A percentile compares a stretch with the other conserved stretches of the same genome.
phyloP scores from a whole-genome alignment of 768 basidiomycete genomes.

The Leucocoprinus birnbaumii region DNA sequence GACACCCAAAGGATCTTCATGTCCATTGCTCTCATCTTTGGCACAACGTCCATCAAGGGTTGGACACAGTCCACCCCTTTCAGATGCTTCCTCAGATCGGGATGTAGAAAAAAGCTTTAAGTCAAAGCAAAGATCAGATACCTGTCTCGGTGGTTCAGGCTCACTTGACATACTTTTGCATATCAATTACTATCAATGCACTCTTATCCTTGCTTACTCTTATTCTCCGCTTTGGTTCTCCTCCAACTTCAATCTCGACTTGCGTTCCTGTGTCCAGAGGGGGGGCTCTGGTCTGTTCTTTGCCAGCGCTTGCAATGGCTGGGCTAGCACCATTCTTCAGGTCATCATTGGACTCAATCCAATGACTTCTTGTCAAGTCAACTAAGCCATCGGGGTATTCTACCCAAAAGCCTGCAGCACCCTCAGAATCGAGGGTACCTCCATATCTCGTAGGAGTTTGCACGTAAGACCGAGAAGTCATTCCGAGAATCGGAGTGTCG shows the following conservation, averaged over 20 bases:
- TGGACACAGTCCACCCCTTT: conserved; percentile 57
- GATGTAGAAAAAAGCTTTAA: conserved; percentile 61
- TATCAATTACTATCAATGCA: conserved; percentile 65
- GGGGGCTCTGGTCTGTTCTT: conserved; percentile 21
- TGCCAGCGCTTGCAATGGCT: neutral
- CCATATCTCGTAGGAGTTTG: conserved; percentile 49
- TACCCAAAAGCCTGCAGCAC: conserved; percentile 55
- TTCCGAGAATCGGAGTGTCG: conserved; percentile 41
- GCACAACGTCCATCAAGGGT: conserved; percentile 47
- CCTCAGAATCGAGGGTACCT: conserved; percentile 21
- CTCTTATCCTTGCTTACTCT: conserved; percentile 46
- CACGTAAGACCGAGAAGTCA: conserved; percentile 46
- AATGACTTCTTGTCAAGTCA: conserved; percentile 52
- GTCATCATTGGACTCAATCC: conserved; percentile 25
- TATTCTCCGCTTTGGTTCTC: conserved; percentile 37
- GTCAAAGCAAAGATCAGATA: neutral
- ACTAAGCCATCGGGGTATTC: conserved; percentile 66
- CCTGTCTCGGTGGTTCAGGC: neutral
- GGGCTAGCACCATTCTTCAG: too few species aligned
- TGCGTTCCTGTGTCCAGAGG: conserved; percentile 32
- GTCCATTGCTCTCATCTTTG: conserved; percentile 43
- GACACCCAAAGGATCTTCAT: conserved; percentile 67
- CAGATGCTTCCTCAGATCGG: conserved; percentile 51
- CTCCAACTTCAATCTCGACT: conserved; percentile 52
- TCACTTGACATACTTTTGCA: conserved; percentile 57